Base-by-base conservation (phyloP, 2,329 filamentous ascomycete genomes). In the Verticillium zaregamsianum region DNA sequence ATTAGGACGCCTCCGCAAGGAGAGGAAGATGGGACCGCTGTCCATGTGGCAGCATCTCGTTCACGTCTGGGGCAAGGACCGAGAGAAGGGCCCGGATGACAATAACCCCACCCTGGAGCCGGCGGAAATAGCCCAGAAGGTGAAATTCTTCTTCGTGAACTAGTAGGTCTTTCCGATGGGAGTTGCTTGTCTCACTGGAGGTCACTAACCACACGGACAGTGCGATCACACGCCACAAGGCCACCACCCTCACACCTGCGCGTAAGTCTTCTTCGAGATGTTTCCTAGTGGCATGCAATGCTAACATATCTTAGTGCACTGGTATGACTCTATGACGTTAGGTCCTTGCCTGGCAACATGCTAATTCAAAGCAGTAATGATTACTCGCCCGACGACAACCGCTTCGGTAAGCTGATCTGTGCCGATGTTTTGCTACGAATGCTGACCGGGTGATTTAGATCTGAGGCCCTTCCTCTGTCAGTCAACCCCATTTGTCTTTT, bases 61-160 rank as follows among this genome's bases (percentile, higher is more conserved):
- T 1, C 76, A 82, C 64, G 73, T 79, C 52, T 83, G 86, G 70
- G 71, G 74, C 15, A 68, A 70, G 31, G 70, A 73, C 58, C 69
- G 74, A 17, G 65, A 65, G 58, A 64, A 63, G 11, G 65, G 59
- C 0, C 66, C 66, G 3, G 73, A 66, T 9, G 76, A 70, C 57
- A 65, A 71, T 2, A 66, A 68, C 0, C 73, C 73, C 0, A 64
- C 63, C 52, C 73, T 73, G 20, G 72, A 69, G 7, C 78, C 78
- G 0, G 68, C 68, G 8, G 70, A 80, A 67, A 78, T 84, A 65
- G 76, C 79, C 52, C 57, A 66, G 12, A 66, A 76, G 63, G 73
- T 76, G 61, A 76, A 75, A 65, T 72, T 73, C 25, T 83, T 83
- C 70, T 80, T 77, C 69, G 76, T 75, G 65, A 85, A 80, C 68